Evolutionary conservation across 164 flowering plant species (phyloP), one percentile per base, ranked within the genome.

Genomic region (Warburgia ugandensis): DNA sequence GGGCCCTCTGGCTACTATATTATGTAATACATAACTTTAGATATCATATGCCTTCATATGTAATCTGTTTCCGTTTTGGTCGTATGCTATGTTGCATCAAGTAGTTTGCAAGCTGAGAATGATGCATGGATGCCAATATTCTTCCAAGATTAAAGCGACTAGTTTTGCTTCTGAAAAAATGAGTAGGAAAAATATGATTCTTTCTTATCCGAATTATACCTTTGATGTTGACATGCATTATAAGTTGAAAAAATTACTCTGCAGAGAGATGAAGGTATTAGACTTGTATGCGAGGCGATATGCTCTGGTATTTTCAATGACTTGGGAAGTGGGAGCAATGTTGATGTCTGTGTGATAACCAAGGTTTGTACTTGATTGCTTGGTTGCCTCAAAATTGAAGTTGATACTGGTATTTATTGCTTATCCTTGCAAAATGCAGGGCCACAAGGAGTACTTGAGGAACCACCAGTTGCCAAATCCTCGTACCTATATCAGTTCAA

Each of bases 261-360:
- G 63, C 78, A 94, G 99, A 86, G 84, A 67, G 99, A 89, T 21
- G 94, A 89, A 67, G 99, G 99, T 31, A 66, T 94, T 47, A 55
- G 68, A 11, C 60, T 94, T 53, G 99, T 94, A 20, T 26, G 65
- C 48, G 89, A 84, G 59, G 99, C 99, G 14, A 78, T 94, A 33
- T 71, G 84, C 56, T 73, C 99, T 37, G 97, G 99, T 17, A 81
- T 94, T 52, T 94, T 94, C 58, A 94, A 94, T 70, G 97, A 94
- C 62, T 58, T 94, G 69, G 97, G 99, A 55, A 94, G 99, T 78
- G 99, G 99, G 49, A 86, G 96, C 73, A 94, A 94, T 57, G 94
- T 94, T 12, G 99, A 94, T 67, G 77, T 94, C 28, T 94, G 97
- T 46, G 92, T 86, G 13, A 86, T 94, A 60, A 89, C 95, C 9